Evolutionary conservation across 352 stramenopile species (phyloP), one percentile per base, ranked within the genome.

Genomic region (Phytophthora macrochlamydospora): DNA sequence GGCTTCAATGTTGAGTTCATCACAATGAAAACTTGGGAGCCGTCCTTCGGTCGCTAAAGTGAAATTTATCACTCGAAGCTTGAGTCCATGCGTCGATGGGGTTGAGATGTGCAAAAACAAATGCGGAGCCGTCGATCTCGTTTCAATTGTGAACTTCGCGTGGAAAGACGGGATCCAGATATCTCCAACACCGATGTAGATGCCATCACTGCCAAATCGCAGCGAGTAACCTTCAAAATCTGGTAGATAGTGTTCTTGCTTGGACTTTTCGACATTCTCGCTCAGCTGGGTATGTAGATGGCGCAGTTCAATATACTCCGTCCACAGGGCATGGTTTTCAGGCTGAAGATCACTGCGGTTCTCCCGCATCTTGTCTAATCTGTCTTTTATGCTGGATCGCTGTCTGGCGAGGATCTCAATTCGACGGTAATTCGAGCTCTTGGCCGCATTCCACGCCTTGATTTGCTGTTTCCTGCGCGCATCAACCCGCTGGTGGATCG

Each of bases 1-100:
- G 1, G 82, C 81, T 51, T 93, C 83, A 7, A 93, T 77, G 49
- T 91, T 93, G 12, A 93, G 62, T 43, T 93, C 85, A 38, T 93
- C 85, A 29, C 83, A 90, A 56, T 91, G 81, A 48, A 93, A 88
- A 51, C 81, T 90, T 29, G 85, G 85, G 3, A 93, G 67, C 4
- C 72, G 71, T 28, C 83, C 83, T 55, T 93, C 85, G 0, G 85
- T 91, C 1, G 73, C 75, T 11, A 93, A 56, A 32, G 83, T 90
- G 58, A 92, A 87, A 51, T 91, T 90, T 12, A 75, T 83, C 18
- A 68, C 73, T 1, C 85, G 81, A 24, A 93, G 70, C 59, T 90
- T 90, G 8, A 93, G 70, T 0, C 83, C 83, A 29, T 76, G 75
- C 0, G 75, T 57, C 1, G 79, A 83, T 7, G 79, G 71, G 13